Percentiles rank a stretch among this genome's conserved stretches.
phyloP scores from a whole-genome alignment of 1,139 yeast genomes.

The Saccharomycopsis crataegensis region DNA sequence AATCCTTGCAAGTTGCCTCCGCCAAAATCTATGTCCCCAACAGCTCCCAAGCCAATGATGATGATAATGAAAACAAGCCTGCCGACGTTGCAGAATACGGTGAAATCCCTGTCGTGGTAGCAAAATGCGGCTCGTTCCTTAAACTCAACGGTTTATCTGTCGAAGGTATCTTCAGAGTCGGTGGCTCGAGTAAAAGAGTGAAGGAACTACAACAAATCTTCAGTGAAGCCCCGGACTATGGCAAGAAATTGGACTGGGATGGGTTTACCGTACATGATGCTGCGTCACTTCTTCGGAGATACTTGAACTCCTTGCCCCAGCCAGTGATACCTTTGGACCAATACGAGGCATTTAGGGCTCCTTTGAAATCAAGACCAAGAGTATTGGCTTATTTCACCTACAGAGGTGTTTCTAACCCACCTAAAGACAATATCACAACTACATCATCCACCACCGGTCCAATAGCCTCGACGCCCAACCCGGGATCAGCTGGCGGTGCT shows the following conservation, averaged over 20 bases:
- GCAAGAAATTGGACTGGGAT: constrained; percentile 82
- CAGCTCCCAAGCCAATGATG: constrained; percentile 22
- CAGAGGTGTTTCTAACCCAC: constrained; percentile 27
- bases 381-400: constrained; percentile 57
- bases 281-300: constrained; percentile 81
- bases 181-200: constrained; percentile 85
- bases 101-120: constrained; percentile 81
- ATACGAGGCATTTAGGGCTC: constrained; percentile 77
- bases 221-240: constrained; percentile 83
- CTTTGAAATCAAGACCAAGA: constrained; percentile 54
- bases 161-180: constrained; percentile 90
- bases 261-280: constrained; percentile 98
- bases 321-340: constrained; percentile 77
- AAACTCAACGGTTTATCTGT: constrained; percentile 69
- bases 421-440: background rate
- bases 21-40: constrained; percentile 60
- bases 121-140: constrained; percentile 83
- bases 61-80: constrained; percentile 24
- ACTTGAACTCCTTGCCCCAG: constrained; percentile 81
- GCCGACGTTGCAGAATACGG: constrained; percentile 67
- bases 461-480: background rate
- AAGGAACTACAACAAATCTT: constrained; percentile 79
- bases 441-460: background rate
- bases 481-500: background rate
- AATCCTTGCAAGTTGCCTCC: constrained; percentile 66